phyloP scores from a whole-genome alignment of 306 rosid species.

The Castanea mollissima region DNA sequence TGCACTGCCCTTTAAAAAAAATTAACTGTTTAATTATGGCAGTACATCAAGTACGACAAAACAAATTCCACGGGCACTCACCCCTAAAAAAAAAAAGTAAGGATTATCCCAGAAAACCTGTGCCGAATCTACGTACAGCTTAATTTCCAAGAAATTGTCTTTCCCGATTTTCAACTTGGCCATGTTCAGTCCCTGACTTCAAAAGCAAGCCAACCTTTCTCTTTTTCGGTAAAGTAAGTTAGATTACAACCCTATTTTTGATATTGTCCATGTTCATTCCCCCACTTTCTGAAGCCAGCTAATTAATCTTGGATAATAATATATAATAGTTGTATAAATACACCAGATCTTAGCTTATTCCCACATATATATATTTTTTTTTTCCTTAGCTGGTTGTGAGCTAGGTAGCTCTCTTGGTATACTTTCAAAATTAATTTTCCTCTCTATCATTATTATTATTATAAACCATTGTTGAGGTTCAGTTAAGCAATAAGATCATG shows the following conservation, averaged over 20 bases:
- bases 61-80: too few species aligned
- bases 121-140: not conserved
- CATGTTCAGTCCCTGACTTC: conserved; percentile 8
- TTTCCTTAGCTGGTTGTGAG: not conserved
- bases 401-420: not conserved
- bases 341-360: too few species aligned
- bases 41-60: too few species aligned
- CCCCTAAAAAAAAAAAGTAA: too few species aligned
- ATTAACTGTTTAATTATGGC: too few species aligned
- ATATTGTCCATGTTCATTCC: not conserved
- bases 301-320: not conserved
- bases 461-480: not conserved
- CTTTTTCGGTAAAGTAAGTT: not conserved
- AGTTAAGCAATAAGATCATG: not conserved
- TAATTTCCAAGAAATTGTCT: not conserved
- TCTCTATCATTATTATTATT: not conserved
- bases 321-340: not conserved
- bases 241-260: not conserved
- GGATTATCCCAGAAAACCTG: too few species aligned
- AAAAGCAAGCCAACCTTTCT: conserved; percentile 9
- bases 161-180: not conserved
- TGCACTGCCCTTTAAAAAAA: too few species aligned
- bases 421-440: not conserved
- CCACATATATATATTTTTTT: not conserved
- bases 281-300: not conserved